Conservation (phyloP, 768 basidiomycete genomes). For the Suillus lakei region DNA sequence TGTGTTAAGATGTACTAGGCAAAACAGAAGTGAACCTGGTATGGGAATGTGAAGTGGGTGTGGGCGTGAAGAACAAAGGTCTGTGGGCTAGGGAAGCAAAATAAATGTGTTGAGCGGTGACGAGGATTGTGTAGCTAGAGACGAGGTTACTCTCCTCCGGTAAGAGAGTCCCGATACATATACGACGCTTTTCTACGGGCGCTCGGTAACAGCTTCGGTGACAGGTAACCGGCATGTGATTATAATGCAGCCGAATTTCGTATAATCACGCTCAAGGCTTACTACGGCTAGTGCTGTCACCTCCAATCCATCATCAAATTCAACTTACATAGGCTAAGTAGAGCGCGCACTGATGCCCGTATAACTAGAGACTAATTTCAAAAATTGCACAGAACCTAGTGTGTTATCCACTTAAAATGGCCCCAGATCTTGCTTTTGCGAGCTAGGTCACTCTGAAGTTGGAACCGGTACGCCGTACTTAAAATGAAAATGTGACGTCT, state of each 20-base stretch:
- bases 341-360: background rate
- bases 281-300: too few species aligned
- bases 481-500: background rate
- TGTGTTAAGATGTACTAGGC: background rate
- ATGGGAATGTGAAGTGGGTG: background rate
- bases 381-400: background rate
- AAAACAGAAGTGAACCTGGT: background rate
- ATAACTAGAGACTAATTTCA: background rate
- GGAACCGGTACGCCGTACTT: background rate
- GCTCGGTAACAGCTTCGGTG: background rate
- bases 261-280: background rate
- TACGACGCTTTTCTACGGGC: background rate
- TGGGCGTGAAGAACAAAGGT: background rate
- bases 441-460: background rate
- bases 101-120: background rate
- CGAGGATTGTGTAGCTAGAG: too few species aligned
- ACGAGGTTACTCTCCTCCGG: background rate
- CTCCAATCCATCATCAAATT: background rate
- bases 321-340: background rate
- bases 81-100: background rate
- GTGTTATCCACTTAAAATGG: background rate
- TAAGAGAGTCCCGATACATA: background rate
- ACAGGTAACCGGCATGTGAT: conserved; percentile 1
- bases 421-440: background rate
- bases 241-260: background rate